Evolutionary conservation across 805 yeast genomes (phyloP), one percentile per base, ranked within the genome.

Genomic region (Cephaloascus fragrans): DNA sequence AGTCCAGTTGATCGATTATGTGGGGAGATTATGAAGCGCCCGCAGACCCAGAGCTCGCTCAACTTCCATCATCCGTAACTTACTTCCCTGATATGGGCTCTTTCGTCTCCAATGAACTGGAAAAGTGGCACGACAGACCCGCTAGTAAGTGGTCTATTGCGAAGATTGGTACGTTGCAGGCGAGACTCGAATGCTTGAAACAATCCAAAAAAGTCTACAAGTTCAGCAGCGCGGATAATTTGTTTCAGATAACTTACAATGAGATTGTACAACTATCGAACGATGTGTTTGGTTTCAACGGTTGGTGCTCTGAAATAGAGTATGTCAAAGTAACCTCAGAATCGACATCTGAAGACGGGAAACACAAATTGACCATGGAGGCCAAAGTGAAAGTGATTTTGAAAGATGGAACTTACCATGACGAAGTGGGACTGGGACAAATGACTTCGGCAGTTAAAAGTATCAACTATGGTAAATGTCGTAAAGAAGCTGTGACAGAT

Each of bases 221-320:
- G 14, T 33, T 17, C 23, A 16, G 19, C 5, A 6, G 9, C 14
- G 17, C 6, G 10, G 19, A 12, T 6, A 33, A 12, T 36, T 37
- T 18, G 26, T 39, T 8, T 34, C 48, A 34, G 47, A 47, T 67
- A 15, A 66, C 71, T 1, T 47, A 55, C 4, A 55, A 60, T 40
- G 42, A 44, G 17, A 48, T 71, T 3, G 48, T 69, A 5, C 52
- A 53, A 12, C 51, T 67, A 40, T 75, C 77, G 1, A 76, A 76
- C 42, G 73, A 69, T 31, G 53, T 67, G 0, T 76, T 74, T 54
- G 82, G 81, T 0, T 71, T 58, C 48, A 62, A 73, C 43, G 82
- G 83, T 6, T 77, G 83, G 83, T 62, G 68, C 4, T 59, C 71
- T 26, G 64, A 63, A 36, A 55, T 76, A 1, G 19, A 64, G 10